These are phyloP conservation scores for Aureobasidium sp. DNA, from an alignment of 2,329 filamentous ascomycete genomes.

Conservation along the genomic window DNA sequence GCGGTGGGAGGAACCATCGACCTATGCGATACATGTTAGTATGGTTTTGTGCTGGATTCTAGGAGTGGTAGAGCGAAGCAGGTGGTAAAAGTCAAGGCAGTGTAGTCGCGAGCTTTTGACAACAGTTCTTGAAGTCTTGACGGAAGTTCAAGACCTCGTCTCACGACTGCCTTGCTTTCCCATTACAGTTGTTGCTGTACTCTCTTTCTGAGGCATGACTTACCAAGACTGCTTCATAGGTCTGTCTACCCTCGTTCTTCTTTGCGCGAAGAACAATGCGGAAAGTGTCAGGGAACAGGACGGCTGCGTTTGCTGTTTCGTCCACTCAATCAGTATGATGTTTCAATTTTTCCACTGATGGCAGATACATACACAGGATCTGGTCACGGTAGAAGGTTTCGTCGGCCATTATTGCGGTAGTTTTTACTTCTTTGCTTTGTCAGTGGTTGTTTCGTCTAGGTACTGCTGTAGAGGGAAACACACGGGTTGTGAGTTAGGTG, in stretches of 20 bases:
- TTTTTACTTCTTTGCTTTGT: neutral
- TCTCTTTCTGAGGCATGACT: too few species aligned
- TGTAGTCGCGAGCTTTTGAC: too few species aligned
- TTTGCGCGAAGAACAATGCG: slow-evolving; percentile 8
- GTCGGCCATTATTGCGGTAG: slow-evolving; percentile 9
- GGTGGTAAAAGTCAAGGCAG: too few species aligned
- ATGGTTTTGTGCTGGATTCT: too few species aligned
- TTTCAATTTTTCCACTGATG: too few species aligned
- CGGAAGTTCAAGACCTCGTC: too few species aligned
- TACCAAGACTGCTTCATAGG: slow-evolving; percentile 8
- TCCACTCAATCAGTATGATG: too few species aligned
- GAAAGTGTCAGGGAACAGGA: slow-evolving; percentile 11
- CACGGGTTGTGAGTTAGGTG: neutral
- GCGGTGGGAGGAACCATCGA: slow-evolving; percentile 8
- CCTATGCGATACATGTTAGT: too few species aligned
- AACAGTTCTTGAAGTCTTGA: too few species aligned
- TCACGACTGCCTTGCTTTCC: too few species aligned
- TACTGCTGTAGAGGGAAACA: neutral
- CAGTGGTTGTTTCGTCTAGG: neutral
- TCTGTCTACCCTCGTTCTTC: slow-evolving; percentile 1
- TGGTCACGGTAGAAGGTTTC: slow-evolving; percentile 13
- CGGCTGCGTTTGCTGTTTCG: slow-evolving; percentile 5
- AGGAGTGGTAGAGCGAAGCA: too few species aligned
- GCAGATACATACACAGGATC: slow-evolving; percentile 6
- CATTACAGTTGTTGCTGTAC: too few species aligned